A percentile compares a stretch with the other conserved stretches of the same genome.
Evolutionary conservation across 495 filamentous ascomycete genomes (phyloP).

Genomic region (Peziza echinospora): DNA sequence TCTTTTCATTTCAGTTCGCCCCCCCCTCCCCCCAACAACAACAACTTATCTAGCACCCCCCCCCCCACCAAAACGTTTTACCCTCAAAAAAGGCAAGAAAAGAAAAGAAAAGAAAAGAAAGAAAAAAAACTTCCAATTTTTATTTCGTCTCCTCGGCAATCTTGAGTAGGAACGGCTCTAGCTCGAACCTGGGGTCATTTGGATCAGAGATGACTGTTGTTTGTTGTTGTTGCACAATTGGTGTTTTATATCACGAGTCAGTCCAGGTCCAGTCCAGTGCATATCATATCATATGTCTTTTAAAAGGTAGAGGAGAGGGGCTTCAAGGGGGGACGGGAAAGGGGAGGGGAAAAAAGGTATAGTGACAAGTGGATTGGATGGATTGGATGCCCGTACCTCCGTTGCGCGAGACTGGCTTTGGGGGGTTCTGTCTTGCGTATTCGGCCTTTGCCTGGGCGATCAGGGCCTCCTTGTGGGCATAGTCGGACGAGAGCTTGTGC

Average conservation of each 20-base stretch:
- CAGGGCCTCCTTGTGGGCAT: constrained; percentile 63
- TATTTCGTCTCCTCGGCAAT: constrained; percentile 32
- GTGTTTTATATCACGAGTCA: too few species aligned
- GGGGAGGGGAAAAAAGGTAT: constrained; percentile 23
- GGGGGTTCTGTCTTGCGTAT: constrained; percentile 53
- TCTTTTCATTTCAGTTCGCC: too few species aligned
- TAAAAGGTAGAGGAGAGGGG: too few species aligned
- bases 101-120: too few species aligned
- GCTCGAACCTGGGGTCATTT: constrained; percentile 65
- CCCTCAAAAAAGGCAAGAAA: too few species aligned
- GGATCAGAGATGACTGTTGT: constrained; percentile 59
- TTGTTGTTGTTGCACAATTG: background rate
- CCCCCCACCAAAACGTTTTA: too few species aligned
- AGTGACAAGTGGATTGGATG: constrained; percentile 39
- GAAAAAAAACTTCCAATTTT: too few species aligned
- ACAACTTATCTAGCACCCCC: too few species aligned
- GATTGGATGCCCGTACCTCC: too few species aligned
- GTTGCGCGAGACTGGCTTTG: constrained; percentile 28
- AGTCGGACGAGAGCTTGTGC: constrained; percentile 49
- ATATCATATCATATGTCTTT: too few species aligned
- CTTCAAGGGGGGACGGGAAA: background rate
- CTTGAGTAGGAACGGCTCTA: constrained; percentile 59
- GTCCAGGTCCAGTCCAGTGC: too few species aligned
- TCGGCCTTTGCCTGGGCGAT: constrained; percentile 81
- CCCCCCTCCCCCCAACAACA: too few species aligned